Percentiles rank a stretch among this genome's conserved stretches.
These are phyloP conservation scores for Singerocomus rubriflavus DNA, from an alignment of 1,284 basidiomycete genomes.

Conservation along the genomic window DNA sequence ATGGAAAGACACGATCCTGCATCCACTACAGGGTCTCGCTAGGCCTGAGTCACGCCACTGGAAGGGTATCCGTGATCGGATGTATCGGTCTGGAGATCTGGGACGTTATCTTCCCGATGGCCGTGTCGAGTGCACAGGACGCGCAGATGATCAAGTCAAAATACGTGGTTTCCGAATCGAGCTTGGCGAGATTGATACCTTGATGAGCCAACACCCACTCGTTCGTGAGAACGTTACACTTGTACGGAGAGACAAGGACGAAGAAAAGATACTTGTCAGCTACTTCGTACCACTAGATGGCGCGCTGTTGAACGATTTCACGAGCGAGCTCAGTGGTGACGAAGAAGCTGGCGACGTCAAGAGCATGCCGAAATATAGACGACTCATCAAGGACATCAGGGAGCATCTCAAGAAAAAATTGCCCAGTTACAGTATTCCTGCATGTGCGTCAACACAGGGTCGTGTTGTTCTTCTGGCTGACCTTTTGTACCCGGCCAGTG, in stretches of 20 bases:
- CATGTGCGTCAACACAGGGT: conserved; percentile 55
- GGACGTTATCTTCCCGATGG: conserved; percentile 27
- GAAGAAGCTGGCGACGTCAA: conserved; percentile 60
- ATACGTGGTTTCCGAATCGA: conserved; percentile 34
- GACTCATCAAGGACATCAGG: conserved; percentile 90
- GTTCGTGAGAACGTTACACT: conserved; percentile 97
- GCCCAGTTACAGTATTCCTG: conserved; percentile 90
- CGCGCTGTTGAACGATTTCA: conserved; percentile 67
- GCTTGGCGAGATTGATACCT: conserved; percentile 50
- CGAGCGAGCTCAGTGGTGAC: conserved; percentile 66
- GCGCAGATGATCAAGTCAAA: conserved; percentile 32
- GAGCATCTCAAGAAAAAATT: conserved; percentile 98
- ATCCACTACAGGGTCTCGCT: conserved; percentile 53
- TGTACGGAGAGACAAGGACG: conserved; percentile 96
- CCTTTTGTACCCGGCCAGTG: conserved; percentile 46
- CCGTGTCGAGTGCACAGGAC: conserved; percentile 31
- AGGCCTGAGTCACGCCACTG: conserved; percentile 78
- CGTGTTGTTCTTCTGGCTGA: conserved; percentile 8
- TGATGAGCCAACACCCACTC: conserved; percentile 90
- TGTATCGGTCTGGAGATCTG: conserved; percentile 33
- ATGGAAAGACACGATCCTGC: conserved; percentile 69
- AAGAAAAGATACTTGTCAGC: conserved; percentile 98
- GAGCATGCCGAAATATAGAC: conserved; percentile 80
- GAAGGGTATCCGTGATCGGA: conserved; percentile 80
- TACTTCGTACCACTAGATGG: conserved; percentile 95